Base-by-base conservation (phyloP, 441 rosid species). In the Euphorbia neoarborescens region DNA sequence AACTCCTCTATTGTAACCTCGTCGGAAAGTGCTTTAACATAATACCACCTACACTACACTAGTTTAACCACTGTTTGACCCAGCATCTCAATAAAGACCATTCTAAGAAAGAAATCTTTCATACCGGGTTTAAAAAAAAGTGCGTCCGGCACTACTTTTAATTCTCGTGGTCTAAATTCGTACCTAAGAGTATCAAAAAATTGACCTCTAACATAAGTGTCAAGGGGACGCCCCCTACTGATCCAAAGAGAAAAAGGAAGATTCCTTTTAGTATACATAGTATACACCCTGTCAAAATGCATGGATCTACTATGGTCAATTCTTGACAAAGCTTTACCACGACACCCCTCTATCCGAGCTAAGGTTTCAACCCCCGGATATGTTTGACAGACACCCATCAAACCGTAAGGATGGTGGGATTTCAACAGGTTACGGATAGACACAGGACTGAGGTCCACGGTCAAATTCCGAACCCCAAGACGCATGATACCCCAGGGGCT, bases 271-370 rank as follows among this genome's bases (percentile, higher is more conserved):
- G 53, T 46, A 46, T 46, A 46, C 53, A 46, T 46, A 46, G 53
- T 46, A 46, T 46, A 46, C n/a, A 46, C 53, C 53, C 53, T 46
- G 53, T 46, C 53, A 46, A 50, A 50, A 50, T 50, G 56, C 56
- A 50, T 50, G 56, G 56, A 50, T 50, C 56, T 50, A 50, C 56
- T n/a, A 50, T 50, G 56, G 56, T 50, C 56, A 50, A 50, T 50
- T 50, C 56, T 50, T 50, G 56, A 50, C 24, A 50, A 50, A 17
- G 56, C 56, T 50, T 50, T 50, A 50, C 56, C 56, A 50, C 56
- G 56, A 50, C 56, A 50, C 56, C 56, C 56, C 56, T 50, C 56
- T 50, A 50, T 50, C 11, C 24, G 56, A 50, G 56, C 0, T 50
- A 50, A 50, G 56, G 56, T 50, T 50, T 22, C 19, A 50, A 50